Evolutionary conservation across 2,329 filamentous ascomycete species (phyloP), one percentile per base, ranked within the genome.

Genomic region (Fusarium paranaense): DNA sequence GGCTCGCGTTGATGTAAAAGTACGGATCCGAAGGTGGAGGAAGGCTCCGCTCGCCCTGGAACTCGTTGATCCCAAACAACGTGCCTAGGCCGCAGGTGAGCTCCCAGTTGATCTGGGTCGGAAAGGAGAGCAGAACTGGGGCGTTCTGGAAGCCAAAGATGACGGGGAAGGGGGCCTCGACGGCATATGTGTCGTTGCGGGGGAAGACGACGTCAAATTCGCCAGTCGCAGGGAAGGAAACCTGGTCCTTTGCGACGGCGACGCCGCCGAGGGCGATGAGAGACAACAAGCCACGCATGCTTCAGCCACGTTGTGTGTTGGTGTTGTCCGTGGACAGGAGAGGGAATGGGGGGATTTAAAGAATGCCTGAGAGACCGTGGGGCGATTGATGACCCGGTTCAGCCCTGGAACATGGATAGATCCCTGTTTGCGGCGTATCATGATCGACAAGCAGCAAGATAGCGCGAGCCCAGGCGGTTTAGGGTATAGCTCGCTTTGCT

Each of bases 91-190:
- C 22, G 13, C 71, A 73, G 38, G 57, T 22, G 4, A 73, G 37
- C 11, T 69, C 54, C 67, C 71, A 73, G 45, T 61, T 63, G 18
- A 73, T 54, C 1, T 64, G 73, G 2, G 58, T 65, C 4, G 56
- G 69, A 10, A 70, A 73, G 3, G 70, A 70, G 8, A 62, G 62
- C 32, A 73, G 57, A 16, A 62, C 66, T 14, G 70, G 62, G 2
- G 71, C 62, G 13, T 73, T 73, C 56, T 73, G 66, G 14, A 70
- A 68, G 16, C 70, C 70, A 20, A 73, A 73, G 9, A 73, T 73
- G 20, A 73, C 50, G 3, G 58, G 70, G 10, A 73, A 73, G 3
- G 71, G 70, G 1, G 71, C 71, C 52, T 73, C 70, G 10, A 32
- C 66, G 9, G 66, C 70, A 37, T 73, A 73, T 8, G 71, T 70